Evolutionary conservation across 768 basidiomycete species (phyloP), one percentile per base, ranked within the genome.

Genomic region (Sarcodon aspratus): DNA sequence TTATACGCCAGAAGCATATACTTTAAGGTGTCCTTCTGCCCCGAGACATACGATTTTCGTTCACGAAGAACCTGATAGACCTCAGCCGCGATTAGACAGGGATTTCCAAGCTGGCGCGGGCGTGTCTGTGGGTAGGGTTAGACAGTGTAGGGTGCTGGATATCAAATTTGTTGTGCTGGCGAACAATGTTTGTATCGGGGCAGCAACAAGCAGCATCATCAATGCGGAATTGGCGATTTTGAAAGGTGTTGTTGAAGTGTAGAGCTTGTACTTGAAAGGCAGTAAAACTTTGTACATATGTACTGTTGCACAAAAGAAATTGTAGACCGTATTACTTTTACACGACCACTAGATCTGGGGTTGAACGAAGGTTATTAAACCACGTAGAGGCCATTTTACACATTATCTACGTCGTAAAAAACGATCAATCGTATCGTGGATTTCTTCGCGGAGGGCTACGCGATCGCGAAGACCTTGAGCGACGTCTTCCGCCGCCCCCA

Each of bases 161-260:
- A 76, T 98, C 73, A 96, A 96, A 69, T 96, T 97, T 60, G 86
- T 96, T 36, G 84, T 90, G 27, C 71, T 98, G 46, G 76, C 83
- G 51, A 94, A 96, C 64, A 98, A 98, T 60, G 94, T 97, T 52
- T 80, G 82, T 48, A 88, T 97, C 55, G 95, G 96, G 7, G 95
- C 96, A 17, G 95, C 96, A 46, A 99, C 96, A 45, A 92, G 88
- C 54, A 90, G 86, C 55, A 87, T 99, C 61, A 94, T 98, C 58
- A 99, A 98, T 61, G 95, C 95, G 2, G 93, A 97, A 69, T 67
- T 85, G n/a, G 93, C 93, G n/a, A 78, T 92, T 6, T 62, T 84
- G 37, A 90, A 83, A 66, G 86, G 85, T 12, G 52, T 80, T 44
- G 51, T 74, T 33, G 3, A 36, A 9, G 37, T 58, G 27, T 58